Evolutionary conservation across 2,329 filamentous ascomycete genomes (phyloP).

Genomic region (Neonectria magnoliae): DNA sequence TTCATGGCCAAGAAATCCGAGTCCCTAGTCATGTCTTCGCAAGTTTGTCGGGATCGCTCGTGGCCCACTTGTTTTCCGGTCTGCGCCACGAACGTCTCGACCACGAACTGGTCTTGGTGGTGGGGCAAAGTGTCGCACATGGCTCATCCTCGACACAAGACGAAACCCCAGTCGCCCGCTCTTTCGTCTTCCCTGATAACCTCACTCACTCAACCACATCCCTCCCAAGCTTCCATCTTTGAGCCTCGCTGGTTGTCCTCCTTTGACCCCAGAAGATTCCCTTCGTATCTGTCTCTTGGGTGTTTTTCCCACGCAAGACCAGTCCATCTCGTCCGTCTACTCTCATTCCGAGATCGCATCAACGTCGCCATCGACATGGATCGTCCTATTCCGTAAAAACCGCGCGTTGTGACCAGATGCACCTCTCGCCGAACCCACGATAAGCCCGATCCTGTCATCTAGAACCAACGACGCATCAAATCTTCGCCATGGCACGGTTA

Average conservation of each 20-base stretch:
- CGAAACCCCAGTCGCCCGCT: constrained; percentile 18
- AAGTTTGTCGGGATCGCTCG: neutral
- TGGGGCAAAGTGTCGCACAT: constrained; percentile 29
- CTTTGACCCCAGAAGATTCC: neutral
- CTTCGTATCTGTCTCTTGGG: neutral
- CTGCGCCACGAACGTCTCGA: constrained; percentile 21
- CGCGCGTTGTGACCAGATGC: constrained; percentile 13
- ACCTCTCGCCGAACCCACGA: neutral
- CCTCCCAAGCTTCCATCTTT: neutral
- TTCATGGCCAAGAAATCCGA: constrained; percentile 2
- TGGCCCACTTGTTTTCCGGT: constrained; percentile 25
- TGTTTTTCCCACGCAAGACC: neutral
- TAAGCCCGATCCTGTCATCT: neutral
- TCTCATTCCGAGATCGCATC: constrained; percentile 17
- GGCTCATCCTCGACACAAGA: constrained; percentile 18
- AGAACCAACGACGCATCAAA: neutral
- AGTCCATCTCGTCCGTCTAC: constrained; percentile 2
- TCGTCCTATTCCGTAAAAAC: constrained; percentile 21
- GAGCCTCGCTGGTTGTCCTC: neutral
- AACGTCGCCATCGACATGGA: constrained; percentile 21
- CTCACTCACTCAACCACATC: constrained; percentile 9
- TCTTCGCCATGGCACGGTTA: constrained; percentile 29
- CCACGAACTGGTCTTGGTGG: constrained; percentile 20
- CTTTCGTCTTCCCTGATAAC: constrained; percentile 16
- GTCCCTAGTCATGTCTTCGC: constrained; percentile 15